Evolutionary conservation across 257 asterid genomes (phyloP).

Genomic region (Lithospermum erythrorhizon): DNA sequence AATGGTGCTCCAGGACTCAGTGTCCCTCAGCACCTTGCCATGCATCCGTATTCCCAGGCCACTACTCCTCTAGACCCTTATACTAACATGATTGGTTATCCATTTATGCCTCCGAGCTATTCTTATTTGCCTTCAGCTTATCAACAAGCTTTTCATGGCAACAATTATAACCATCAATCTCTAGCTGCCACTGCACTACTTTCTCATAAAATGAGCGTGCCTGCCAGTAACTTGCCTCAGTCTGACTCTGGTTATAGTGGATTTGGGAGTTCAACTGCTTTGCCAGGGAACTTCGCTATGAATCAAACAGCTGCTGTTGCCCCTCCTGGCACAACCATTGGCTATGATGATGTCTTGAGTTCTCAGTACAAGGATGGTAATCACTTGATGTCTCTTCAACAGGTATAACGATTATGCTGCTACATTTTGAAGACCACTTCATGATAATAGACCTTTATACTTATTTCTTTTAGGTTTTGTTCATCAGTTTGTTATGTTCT

Average conservation of each 20-base stretch:
- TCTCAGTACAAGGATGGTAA: constrained; percentile 67
- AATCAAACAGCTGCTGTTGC: constrained; percentile 37
- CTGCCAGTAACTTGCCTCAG: constrained; percentile 63
- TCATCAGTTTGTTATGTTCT: not conserved
- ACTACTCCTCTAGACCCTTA: constrained; percentile 52
- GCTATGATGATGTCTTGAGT: constrained; percentile 55
- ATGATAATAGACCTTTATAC: not conserved
- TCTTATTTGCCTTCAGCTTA: constrained; percentile 64
- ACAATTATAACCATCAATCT: constrained; percentile 56
- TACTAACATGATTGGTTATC: constrained; percentile 61
- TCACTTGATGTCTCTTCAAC: constrained; percentile 64
- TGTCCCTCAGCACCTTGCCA: constrained; percentile 59
- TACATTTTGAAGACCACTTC: not conserved
- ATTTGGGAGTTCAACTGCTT: constrained; percentile 31
- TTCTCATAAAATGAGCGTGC: constrained; percentile 46
- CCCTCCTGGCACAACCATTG: constrained; percentile 41
- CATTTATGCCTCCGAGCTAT: constrained; percentile 59
- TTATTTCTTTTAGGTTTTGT: not conserved
- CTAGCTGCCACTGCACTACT: constrained; percentile 61
- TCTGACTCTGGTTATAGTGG: constrained; percentile 73
- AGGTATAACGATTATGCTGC: constrained; percentile 28
- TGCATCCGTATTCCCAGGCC: constrained; percentile 65
- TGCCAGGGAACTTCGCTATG: constrained; percentile 65
- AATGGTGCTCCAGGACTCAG: constrained; percentile 55
- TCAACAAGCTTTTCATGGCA: constrained; percentile 61